A percentile compares a stretch with the other conserved stretches of the same genome.
Evolutionary conservation across 1,284 basidiomycete genomes (phyloP).

Genomic region (Cutaneotrichosporon sp.): DNA sequence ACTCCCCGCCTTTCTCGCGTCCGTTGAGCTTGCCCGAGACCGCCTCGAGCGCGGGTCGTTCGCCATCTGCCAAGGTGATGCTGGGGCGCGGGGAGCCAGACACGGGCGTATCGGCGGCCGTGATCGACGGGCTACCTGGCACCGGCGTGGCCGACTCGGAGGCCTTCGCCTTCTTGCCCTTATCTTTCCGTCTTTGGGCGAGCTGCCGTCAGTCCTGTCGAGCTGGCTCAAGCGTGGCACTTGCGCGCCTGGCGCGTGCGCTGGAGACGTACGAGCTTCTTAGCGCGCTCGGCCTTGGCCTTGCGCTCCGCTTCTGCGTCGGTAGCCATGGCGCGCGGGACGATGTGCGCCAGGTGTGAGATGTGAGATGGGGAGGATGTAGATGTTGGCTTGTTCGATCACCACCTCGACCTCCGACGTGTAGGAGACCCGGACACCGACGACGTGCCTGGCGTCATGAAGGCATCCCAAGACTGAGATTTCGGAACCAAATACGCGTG

Average conservation of each 20-base stretch:
- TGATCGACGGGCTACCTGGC: slow-evolving; percentile 7
- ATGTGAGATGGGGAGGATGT: neutral
- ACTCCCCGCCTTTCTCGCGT: no score
- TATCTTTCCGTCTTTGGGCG: slow-evolving; percentile 28
- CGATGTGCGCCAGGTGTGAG: no score
- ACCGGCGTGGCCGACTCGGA: slow-evolving; percentile 5
- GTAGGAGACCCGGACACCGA: no score
- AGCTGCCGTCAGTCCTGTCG: slow-evolving; percentile 15
- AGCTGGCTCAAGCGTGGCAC: no score
- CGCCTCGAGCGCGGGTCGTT: neutral
- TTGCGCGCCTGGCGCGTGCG: neutral
- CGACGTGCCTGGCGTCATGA: no score
- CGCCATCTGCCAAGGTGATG: slow-evolving; percentile 24
- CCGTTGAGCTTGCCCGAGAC: neutral
- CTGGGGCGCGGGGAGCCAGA: slow-evolving; percentile 28
- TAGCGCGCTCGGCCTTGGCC: slow-evolving; percentile 44
- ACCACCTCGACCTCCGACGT: no score
- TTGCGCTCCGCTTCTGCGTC: slow-evolving; percentile 35
- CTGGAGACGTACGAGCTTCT: slow-evolving; percentile 34
- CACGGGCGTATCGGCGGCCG: slow-evolving; percentile 4
- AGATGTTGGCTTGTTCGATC: no score
- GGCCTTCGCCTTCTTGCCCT: slow-evolving; percentile 24
- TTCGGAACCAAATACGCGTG: no score
- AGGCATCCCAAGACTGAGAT: no score
- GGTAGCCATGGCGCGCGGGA: neutral